Base-by-base conservation (phyloP, 1,284 basidiomycete species). In the Ustanciosporium gigantosporum region DNA sequence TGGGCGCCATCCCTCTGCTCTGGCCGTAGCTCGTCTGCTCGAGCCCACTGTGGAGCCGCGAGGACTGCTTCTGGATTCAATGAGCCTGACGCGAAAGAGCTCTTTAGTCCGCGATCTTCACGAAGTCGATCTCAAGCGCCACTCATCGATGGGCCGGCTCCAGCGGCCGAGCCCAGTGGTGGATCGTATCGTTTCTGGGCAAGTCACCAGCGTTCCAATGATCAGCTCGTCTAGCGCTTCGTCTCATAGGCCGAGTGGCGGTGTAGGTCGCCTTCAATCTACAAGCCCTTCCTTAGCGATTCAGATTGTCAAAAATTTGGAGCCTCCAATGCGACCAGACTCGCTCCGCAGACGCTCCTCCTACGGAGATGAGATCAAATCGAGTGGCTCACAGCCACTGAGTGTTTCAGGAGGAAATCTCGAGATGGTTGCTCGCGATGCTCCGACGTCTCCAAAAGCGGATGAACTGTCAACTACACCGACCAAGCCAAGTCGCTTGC, bases 1-100 rank as follows among this genome's bases (percentile, higher is more conserved):
- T 1, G 55, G 56, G 13, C 55, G 56, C n/a, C 41, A 41, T 13
- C 57, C 60, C 3, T 46, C 48, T 3, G 37, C 48, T 0, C 16
- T 45, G 16, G 49, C 61, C 2, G 53, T 70, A 5, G 43, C 46
- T 5, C 53, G 59, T 1, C 49, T 73, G 31, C 50, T 73, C n/a
- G 68, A 68, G 17, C 59, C 64, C 0, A 38, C 52, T 15, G 41
- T 53, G 20, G 49, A 48, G 19, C 55, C 57, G 13, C 42, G 50
- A 2, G 66, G 66, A 11, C 39, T 68, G 5, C 36, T 68, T 3
- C 29, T 45, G 20, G 40, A 50, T 19, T 36, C 40, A 3, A 49
- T 15, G 17, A n/a, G 20, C 13, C 21, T 38, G 3, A 20, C 24
- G 1, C 41, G 53, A 5, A 47, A 43, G 19, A 34, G 24, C 31